phyloP scores from a whole-genome alignment of 2,329 filamentous ascomycete genomes.

The Massarina eburnea region DNA sequence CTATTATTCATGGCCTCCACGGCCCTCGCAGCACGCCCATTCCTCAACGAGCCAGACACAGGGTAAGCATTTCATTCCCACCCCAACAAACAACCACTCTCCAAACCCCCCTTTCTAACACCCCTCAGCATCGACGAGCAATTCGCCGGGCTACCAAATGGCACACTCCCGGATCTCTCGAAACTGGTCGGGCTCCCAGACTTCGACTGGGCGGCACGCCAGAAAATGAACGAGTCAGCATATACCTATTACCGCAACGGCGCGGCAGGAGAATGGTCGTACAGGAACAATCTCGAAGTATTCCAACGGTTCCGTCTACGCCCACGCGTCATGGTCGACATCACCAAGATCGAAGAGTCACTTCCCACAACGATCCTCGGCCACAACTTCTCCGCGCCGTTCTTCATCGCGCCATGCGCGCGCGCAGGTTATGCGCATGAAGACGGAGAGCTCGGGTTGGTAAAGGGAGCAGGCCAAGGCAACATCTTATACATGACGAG shows the following conservation, averaged over 20 bases:
- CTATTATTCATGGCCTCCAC: constrained; percentile 22
- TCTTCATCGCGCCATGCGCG: constrained; percentile 55
- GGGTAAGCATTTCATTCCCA: constrained; percentile 18
- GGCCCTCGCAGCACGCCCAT: constrained; percentile 36
- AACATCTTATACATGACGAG: constrained; percentile 55
- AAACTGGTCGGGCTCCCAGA: constrained; percentile 55
- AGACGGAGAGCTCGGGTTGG: constrained; percentile 53
- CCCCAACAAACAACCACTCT: not conserved
- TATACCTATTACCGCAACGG: constrained; percentile 62
- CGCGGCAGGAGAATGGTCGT: constrained; percentile 58
- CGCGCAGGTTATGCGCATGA: constrained; percentile 47
- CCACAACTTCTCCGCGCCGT: constrained; percentile 57
- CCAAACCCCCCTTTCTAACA: not conserved
- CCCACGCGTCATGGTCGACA: constrained; percentile 55
- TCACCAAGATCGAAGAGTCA: constrained; percentile 43
- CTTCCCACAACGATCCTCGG: constrained; percentile 54
- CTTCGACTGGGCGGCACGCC: constrained; percentile 57
- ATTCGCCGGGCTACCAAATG: constrained; percentile 24
- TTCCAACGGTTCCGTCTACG: constrained; percentile 54
- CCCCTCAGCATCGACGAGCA: constrained; percentile 22
- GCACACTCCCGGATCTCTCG: constrained; percentile 47
- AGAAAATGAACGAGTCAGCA: constrained; percentile 49
- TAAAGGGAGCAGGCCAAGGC: constrained; percentile 52
- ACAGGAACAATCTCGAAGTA: constrained; percentile 60
- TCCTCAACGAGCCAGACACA: constrained; percentile 40